These are phyloP conservation scores for Anacardium occidentale DNA, from an alignment of 345 rosid species.

Conservation along the genomic window DNA sequence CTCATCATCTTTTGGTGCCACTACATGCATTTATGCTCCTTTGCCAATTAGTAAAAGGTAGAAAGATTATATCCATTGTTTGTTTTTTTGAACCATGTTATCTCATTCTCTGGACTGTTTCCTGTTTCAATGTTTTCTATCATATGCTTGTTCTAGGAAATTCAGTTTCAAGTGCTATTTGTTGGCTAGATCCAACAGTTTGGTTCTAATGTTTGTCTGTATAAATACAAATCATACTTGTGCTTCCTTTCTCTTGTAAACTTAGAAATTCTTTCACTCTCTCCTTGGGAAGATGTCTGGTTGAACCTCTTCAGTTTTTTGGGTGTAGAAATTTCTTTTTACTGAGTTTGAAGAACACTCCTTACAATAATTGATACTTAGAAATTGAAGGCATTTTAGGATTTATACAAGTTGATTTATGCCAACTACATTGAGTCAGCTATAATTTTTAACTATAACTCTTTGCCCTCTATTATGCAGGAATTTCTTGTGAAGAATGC, in stretches of 20 bases:
- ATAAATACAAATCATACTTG: not conserved
- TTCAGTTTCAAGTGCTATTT: not conserved
- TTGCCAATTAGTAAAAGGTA: not conserved
- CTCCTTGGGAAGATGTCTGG: not conserved
- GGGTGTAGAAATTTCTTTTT: not conserved
- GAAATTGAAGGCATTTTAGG: not conserved
- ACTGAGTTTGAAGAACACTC: not conserved
- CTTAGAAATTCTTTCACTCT: not conserved
- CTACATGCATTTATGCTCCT: not conserved
- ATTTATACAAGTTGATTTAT: not conserved
- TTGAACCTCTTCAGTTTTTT: conserved; percentile 1
- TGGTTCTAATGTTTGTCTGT: not conserved
- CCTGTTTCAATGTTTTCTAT: not conserved
- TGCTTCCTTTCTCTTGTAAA: not conserved
- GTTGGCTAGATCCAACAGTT: not conserved
- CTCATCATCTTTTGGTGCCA: not conserved
- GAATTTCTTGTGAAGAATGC: conserved; percentile 84
- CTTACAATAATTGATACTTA: not conserved
- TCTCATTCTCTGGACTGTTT: no score
- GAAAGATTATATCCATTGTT: not conserved
- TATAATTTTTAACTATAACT: not conserved
- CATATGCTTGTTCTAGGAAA: not conserved
- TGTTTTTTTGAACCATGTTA: not conserved
- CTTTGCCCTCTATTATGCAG: conserved; percentile 36
- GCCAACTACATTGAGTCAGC: not conserved